phyloP scores from a whole-genome alignment of 2,329 filamentous ascomycete species.

The Sphaerulina musiva region DNA sequence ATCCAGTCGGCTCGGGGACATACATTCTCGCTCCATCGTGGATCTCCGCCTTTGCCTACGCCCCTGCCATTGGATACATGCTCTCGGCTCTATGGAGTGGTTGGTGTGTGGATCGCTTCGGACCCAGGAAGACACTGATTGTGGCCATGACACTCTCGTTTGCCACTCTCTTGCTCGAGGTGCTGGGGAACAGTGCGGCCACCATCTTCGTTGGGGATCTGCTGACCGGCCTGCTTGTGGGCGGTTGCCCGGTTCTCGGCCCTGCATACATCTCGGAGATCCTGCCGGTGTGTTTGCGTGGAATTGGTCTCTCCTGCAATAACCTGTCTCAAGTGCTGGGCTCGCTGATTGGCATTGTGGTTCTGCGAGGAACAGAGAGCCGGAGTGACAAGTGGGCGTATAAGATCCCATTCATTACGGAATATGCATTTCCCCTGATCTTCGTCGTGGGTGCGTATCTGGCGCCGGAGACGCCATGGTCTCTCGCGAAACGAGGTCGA shows the following conservation, averaged over 20 bases:
- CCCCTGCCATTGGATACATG: background rate
- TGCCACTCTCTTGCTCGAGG: background rate
- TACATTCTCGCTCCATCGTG: background rate
- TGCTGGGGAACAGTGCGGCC: constrained; percentile 7
- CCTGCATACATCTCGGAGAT: constrained; percentile 60
- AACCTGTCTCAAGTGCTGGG: constrained; percentile 47
- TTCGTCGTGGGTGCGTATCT: constrained; percentile 22
- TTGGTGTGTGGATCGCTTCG: constrained; percentile 1
- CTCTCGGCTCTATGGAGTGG: background rate
- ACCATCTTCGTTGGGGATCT: constrained; percentile 48
- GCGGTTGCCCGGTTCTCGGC: constrained; percentile 48
- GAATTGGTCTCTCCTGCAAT: constrained; percentile 51
- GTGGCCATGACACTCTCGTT: constrained; percentile 35
- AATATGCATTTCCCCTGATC: constrained; percentile 31
- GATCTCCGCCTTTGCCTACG: constrained; percentile 1
- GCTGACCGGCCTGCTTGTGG: constrained; percentile 51
- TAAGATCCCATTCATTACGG: constrained; percentile 36
- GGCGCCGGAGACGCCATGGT: constrained; percentile 30
- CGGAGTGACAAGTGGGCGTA: constrained; percentile 32
- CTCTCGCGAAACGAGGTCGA: constrained; percentile 29
- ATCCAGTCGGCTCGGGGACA: background rate
- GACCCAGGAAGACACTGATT: constrained; percentile 50
- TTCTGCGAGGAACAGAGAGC: constrained; percentile 23
- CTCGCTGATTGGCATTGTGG: constrained; percentile 40
- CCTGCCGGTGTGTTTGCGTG: constrained; percentile 51